phyloP scores from a whole-genome alignment of 805 yeast genomes.

The Ogataea saltuana region DNA sequence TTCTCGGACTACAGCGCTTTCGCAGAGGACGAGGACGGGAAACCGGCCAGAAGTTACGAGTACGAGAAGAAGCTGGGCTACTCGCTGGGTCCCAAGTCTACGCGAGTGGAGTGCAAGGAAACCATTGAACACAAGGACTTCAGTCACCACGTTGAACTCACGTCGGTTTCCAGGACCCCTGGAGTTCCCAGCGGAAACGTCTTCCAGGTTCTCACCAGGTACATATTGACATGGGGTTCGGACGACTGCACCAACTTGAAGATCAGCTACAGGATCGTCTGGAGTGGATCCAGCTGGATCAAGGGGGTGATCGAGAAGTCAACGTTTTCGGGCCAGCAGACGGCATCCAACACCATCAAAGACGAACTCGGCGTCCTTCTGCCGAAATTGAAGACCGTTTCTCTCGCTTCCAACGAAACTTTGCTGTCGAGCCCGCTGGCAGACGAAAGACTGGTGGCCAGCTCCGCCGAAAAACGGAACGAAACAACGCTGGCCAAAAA shows the following conservation, averaged over 20 bases:
- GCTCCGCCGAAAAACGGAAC: neutral
- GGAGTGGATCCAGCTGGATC: slow-evolving; percentile 94
- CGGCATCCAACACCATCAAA: slow-evolving; percentile 49
- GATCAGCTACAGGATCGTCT: slow-evolving; percentile 74
- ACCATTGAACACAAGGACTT: slow-evolving; percentile 55
- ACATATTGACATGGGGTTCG: slow-evolving; percentile 72
- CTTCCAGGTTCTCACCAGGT: slow-evolving; percentile 74
- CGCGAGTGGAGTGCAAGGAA: slow-evolving; percentile 64
- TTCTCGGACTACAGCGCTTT: slow-evolving; percentile 42
- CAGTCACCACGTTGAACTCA: slow-evolving; percentile 55
- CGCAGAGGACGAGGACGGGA: slow-evolving; percentile 39
- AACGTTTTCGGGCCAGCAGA: slow-evolving; percentile 74
- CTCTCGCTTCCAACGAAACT: neutral
- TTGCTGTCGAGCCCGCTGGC: slow-evolving; percentile 2
- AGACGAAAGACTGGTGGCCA: neutral
- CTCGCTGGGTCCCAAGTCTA: slow-evolving; percentile 91
- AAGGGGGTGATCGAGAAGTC: slow-evolving; percentile 86
- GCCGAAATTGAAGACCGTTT: slow-evolving; percentile 13
- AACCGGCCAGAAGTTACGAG: slow-evolving; percentile 52
- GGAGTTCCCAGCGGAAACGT: slow-evolving; percentile 92
- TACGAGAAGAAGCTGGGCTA: slow-evolving; percentile 77
- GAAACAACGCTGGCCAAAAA: neutral
- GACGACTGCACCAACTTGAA: slow-evolving; percentile 58
- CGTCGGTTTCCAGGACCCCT: slow-evolving; percentile 74
- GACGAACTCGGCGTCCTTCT: slow-evolving; percentile 25